Percentiles rank a stretch among this genome's conserved stretches.
These are phyloP conservation scores for Aphanomyces cochlioides DNA, from an alignment of 352 stramenopile species.

Conservation along the genomic window DNA sequence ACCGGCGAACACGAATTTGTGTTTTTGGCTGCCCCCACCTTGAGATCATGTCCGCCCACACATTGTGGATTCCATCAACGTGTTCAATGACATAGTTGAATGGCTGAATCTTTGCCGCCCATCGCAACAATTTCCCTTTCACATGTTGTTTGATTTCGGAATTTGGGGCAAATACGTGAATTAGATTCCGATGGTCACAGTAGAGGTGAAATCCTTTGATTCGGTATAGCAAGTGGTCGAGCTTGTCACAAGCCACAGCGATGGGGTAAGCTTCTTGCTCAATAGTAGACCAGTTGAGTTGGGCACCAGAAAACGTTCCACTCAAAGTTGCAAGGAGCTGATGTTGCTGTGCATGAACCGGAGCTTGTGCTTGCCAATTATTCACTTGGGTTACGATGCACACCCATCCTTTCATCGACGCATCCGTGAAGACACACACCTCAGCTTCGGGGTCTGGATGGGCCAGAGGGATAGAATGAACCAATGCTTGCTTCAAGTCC, in stretches of 20 bases:
- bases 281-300: slow-evolving; percentile 31
- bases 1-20: neutral
- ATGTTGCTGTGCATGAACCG: slow-evolving; percentile 29
- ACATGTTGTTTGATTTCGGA: slow-evolving; percentile 29
- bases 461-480: no score
- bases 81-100: slow-evolving; percentile 34
- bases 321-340: slow-evolving; percentile 31
- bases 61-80: slow-evolving; percentile 12
- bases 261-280: slow-evolving; percentile 37
- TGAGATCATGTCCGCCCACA: neutral
- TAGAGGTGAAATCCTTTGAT: slow-evolving; percentile 24
- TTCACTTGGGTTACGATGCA: slow-evolving; percentile 30
- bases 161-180: slow-evolving; percentile 32
- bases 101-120: slow-evolving; percentile 15
- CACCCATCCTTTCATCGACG: slow-evolving; percentile 23
- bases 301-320: slow-evolving; percentile 30
- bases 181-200: slow-evolving; percentile 34
- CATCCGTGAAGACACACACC: slow-evolving; percentile 26
- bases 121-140: slow-evolving; percentile 31
- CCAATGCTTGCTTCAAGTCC: no score
- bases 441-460: no score
- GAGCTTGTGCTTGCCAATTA: slow-evolving; percentile 26
- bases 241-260: slow-evolving; percentile 27
- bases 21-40: neutral
- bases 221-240: slow-evolving; percentile 30